Base-by-base conservation (phyloP, 176 grass and related monocot genomes). In the Tillandsia leiboldiana region DNA sequence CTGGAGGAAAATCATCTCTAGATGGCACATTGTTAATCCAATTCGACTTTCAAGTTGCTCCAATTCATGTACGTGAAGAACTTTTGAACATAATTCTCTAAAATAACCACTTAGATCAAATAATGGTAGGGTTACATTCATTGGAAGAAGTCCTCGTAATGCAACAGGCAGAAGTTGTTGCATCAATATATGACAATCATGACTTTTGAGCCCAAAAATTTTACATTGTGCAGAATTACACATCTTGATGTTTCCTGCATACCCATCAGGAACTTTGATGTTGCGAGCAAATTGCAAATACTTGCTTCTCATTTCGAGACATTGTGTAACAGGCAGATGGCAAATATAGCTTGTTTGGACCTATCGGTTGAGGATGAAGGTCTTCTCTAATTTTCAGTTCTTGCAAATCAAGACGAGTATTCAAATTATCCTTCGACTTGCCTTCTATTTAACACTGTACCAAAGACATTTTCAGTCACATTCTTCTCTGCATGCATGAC, bases 151-250 rank as follows among this genome's bases (percentile, higher is more conserved):
- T 27, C 2, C 26, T 27, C 63, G 8, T 26, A 73, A 73, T 59
- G 52, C 70, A 28, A 73, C 51, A 10, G 18, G 70, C 9, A 63
- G 2, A 11, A 73, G 18, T 15, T 56, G 49, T 29, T 77, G 58
- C 62, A 77, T 68, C 6, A 77, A 77, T 5, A 77, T 52, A 27
- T 77, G 74, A 9, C 20, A 57, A 50, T 77, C 64, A 56, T 77
- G 74, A 54, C 74, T 77, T 53, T 68, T 20, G 22, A 71, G 48
- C 47, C 53, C 11, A 50, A 71, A 71, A 20, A n/a, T n/a, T n/a
- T n/a, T n/a, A n/a, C n/a, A n/a, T n/a, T n/a, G n/a, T n/a, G n/a
- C n/a, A n/a, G n/a, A 50, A 51, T 69, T 51, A 61, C 9, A 50
- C 18, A 70, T 70, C 26, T 2, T 56, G 65, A 51, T 67, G 17